These are phyloP conservation scores for Rehmannia glutinosa DNA, from an alignment of 257 asterid species.

Conservation along the genomic window DNA sequence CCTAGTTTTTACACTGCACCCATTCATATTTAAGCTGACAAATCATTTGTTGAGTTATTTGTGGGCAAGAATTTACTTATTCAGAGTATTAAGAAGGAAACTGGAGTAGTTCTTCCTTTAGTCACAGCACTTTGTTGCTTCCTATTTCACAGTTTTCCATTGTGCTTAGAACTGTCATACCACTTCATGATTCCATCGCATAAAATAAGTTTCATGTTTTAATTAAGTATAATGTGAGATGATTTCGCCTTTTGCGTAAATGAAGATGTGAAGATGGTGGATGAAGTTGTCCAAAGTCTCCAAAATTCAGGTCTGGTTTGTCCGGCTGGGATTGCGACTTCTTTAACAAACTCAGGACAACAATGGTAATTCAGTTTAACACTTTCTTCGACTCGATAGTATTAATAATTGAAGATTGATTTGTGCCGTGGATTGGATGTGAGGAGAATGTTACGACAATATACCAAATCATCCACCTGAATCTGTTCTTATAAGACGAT, in stretches of 20 bases:
- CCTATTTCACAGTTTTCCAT: background rate
- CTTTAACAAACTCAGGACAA: conserved; percentile 73
- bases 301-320: conserved; percentile 55
- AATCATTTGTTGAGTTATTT: background rate
- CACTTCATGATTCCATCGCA: too few relatives aligned
- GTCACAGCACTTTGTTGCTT: too few relatives aligned
- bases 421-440: too few relatives aligned
- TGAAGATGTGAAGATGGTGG: conserved; percentile 47
- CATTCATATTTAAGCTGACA: background rate
- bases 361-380: conserved; percentile 54
- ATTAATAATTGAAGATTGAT: background rate
- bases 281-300: conserved; percentile 54
- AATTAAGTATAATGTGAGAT: background rate
- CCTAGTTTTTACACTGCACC: background rate
- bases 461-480: too few relatives aligned
- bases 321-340: conserved; percentile 78
- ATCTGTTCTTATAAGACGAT: background rate
- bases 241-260: background rate
- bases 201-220: background rate
- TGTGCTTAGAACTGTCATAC: background rate
- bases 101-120: too few relatives aligned
- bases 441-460: background rate
- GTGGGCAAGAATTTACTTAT: too few relatives aligned
- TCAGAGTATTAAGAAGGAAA: too few relatives aligned
- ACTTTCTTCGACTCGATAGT: background rate